Base-by-base conservation (phyloP, 2,329 filamentous ascomycete species). In the Talaromyces amestolkiae region DNA sequence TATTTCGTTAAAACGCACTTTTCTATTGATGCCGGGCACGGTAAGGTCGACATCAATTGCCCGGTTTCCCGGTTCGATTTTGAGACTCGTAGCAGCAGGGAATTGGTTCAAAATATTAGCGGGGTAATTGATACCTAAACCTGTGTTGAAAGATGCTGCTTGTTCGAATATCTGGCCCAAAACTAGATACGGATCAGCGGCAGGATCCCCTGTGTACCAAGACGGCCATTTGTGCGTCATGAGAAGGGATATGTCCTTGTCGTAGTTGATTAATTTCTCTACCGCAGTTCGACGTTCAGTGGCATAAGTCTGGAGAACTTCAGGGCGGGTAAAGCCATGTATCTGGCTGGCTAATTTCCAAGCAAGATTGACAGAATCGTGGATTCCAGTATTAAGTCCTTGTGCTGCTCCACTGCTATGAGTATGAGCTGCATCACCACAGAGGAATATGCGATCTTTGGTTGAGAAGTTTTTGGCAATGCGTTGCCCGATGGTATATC, bases 351-450 rank as follows among this genome's bases (percentile, higher is more conserved):
- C 81, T 13, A 86, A 76, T 69, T 86, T 86, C 84, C 83, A 86
- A 5, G 84, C 84, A 61, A 86, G 78, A 67, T 86, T 86, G 70
- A 85, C 82, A 33, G 79, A 66, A 67, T 88, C 86, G 67, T 87
- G 85, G 61, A 88, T 73, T 8, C 73, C 72, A 22, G 72, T 69
- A 63, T 76, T 77, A 72, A 77, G 22, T n/a, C 63, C 65, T 65
- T 70, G 65, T 54, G 66, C 68, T 17, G 66, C 67, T 9, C 67
- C 65, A 3, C 66, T 66, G 41, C 66, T 65, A 41, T 69, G 66
- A 7, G 67, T 68, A 58, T 69, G 68, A 19, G 68, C 68, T 9
- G 66, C 66, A 47, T 69, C 68, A 27, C 68, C 68, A 47, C 64
- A 65, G 3, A 69, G 60, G 22, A 69, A 61, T 33, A 69, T 67